phyloP scores from a whole-genome alignment of 148 eudicot species.

The Chenopodium berlandieri region DNA sequence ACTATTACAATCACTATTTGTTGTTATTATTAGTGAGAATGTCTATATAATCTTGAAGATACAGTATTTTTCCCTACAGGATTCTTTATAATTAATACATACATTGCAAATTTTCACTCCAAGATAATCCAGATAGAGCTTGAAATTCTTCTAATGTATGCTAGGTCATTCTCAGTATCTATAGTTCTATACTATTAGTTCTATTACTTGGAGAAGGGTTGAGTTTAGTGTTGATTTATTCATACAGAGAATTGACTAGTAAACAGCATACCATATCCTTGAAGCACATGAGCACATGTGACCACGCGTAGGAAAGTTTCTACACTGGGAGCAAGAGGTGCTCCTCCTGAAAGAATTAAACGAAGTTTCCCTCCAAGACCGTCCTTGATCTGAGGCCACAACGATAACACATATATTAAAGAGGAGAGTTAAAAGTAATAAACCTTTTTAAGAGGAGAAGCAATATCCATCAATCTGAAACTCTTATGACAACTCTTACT shows the following conservation, averaged over 20 bases:
- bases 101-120: background rate
- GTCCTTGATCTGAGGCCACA: constrained; percentile 62
- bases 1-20: too few species aligned
- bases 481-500: background rate
- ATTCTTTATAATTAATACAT: too few species aligned
- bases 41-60: too few species aligned
- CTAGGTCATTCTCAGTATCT: background rate
- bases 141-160: too few species aligned
- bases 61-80: too few species aligned
- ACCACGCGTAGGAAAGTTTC: constrained; percentile 80
- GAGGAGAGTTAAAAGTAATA: background rate
- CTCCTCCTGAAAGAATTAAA: constrained; percentile 87
- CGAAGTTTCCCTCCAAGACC: constrained; percentile 87
- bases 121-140: background rate
- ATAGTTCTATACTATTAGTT: too few species aligned
- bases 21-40: too few species aligned
- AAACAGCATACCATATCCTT: constrained; percentile 75
- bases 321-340: constrained; percentile 73
- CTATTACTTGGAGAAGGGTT: background rate
- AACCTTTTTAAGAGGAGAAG: background rate
- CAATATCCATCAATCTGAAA: background rate
- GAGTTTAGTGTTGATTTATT: background rate
- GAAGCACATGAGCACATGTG: constrained; percentile 87
- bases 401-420: background rate
- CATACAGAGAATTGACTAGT: background rate